These are phyloP conservation scores for Cyclostephanos invisitatus DNA, from an alignment of 108 stramenopile genomes.

Conservation along the genomic window DNA sequence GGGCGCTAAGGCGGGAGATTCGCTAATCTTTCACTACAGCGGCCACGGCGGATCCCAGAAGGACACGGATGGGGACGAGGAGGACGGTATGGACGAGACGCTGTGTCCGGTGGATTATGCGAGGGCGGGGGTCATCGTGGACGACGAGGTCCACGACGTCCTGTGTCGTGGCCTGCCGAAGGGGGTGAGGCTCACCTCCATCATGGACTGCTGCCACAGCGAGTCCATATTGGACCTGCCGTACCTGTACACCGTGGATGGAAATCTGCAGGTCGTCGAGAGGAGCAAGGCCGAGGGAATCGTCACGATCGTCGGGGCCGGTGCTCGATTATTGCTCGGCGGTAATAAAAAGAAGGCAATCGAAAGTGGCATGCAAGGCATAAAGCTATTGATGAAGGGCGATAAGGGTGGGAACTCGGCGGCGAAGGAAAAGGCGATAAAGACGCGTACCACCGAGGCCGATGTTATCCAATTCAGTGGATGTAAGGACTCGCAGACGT, in stretches of 20 bases:
- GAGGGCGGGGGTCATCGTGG: constrained; percentile 54
- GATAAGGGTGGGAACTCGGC: constrained; percentile 31
- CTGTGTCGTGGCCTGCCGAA: constrained; percentile 58
- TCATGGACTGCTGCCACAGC: constrained; percentile 81
- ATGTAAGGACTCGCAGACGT: constrained; percentile 70
- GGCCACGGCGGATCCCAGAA: constrained; percentile 61
- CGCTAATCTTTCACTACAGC: constrained; percentile 61
- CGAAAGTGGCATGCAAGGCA: constrained; percentile 15
- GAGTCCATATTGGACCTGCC: constrained; percentile 57
- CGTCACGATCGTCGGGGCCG: constrained; percentile 35
- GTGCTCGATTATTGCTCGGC: constrained; percentile 40
- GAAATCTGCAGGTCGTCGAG: constrained; percentile 47
- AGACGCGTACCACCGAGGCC: constrained; percentile 36
- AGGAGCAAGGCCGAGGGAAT: constrained; percentile 37
- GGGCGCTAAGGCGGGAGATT: constrained; percentile 43
- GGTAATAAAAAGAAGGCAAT: constrained; percentile 45
- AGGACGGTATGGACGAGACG: constrained; percentile 66
- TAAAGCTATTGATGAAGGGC: constrained; percentile 30
- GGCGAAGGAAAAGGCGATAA: constrained; percentile 32
- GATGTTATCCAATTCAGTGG: constrained; percentile 63
- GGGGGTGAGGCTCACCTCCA: constrained; percentile 53
- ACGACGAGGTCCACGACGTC: constrained; percentile 55
- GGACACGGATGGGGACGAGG: constrained; percentile 49
- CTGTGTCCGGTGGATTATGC: constrained; percentile 68
- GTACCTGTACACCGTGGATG: constrained; percentile 39